A percentile compares a stretch with the other conserved stretches of the same genome.
phyloP scores from a whole-genome alignment of 2,329 filamentous ascomycete genomes.

The Thelonectria blattea region DNA sequence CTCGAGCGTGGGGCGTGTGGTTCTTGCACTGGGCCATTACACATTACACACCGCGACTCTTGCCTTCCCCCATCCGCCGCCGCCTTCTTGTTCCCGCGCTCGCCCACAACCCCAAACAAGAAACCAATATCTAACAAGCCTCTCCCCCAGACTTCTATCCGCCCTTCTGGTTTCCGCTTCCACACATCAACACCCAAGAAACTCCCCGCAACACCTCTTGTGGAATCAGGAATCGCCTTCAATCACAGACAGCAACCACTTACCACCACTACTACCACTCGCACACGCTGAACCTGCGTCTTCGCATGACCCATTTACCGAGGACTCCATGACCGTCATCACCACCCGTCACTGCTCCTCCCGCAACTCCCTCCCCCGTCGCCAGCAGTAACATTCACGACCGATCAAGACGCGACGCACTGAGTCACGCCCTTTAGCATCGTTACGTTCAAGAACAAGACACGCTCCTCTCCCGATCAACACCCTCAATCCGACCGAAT shows the following conservation, averaged over 20 bases:
- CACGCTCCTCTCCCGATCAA: neutral
- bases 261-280: constrained; percentile 10
- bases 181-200: constrained; percentile 31
- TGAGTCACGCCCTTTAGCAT: constrained; percentile 10
- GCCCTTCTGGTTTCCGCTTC: constrained; percentile 27
- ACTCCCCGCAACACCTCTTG: constrained; percentile 15
- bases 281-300: constrained; percentile 21
- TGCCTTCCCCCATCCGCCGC: constrained; percentile 38
- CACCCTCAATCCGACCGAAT: constrained; percentile 6
- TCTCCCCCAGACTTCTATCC: constrained; percentile 34
- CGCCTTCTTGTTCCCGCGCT: constrained; percentile 33
- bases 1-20: constrained; percentile 20
- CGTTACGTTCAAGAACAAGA: neutral
- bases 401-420: constrained; percentile 13
- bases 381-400: constrained; percentile 28
- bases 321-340: constrained; percentile 34
- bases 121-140: constrained; percentile 36
- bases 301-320: constrained; percentile 30
- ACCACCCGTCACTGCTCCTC: constrained; percentile 29
- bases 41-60: constrained; percentile 38
- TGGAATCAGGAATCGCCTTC: neutral
- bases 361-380: constrained; percentile 24
- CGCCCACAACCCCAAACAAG: constrained; percentile 35
- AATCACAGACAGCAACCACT: neutral
- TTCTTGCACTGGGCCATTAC: constrained; percentile 30